Evolutionary conservation across 768 basidiomycete genomes (phyloP), one percentile per base, ranked within the genome.

Genomic region (Aureoboletus auriporus): DNA sequence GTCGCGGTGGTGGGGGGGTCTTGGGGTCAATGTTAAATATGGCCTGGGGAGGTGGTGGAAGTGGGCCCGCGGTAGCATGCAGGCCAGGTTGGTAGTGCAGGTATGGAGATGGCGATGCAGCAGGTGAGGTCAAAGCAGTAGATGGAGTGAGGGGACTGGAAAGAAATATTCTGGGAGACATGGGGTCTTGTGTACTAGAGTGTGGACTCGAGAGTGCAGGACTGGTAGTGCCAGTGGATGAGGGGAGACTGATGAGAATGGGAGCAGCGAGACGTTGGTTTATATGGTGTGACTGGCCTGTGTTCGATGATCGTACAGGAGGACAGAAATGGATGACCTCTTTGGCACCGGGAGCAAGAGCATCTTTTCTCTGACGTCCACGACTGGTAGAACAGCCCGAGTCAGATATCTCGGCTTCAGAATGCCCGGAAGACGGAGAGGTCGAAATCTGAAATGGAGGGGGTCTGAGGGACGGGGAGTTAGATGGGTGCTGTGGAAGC

Each of bases 31-130:
- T 72, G 49, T 69, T 70, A 46, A 81, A 75, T 47, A 72, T 64
- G 16, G 82, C 75, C 49, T 81, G 72, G 3, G 86, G 84, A 8
- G 85, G 86, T 29, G 80, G 78, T 27, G 87, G 86, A 50, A 86
- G 72, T 40, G 87, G 86, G 5, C 85, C 84, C 36, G 86, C 86
- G 20, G 77, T 86, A 7, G 84, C 74, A 65, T 89, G 83, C 2
- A 83, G 57, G 42, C 81, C 84, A 41, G 84, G 83, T 50, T 84
- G 76, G 58, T 87, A 86, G 56, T 74, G 67, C 45, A 82, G 65
- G 61, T 80, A 84, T 8, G 75, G 62, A 9, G 74, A 70, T 29
- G 58, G 51, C 10, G 55, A 47, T 39, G 60, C 51, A 42, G 63
- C 40, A 29, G 66, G 59, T 40, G 68, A 68, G 37, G 49, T 57